Evolutionary conservation across 495 filamentous ascomycete genomes (phyloP).

Genomic region (Penicillium psychrofluorescens): DNA sequence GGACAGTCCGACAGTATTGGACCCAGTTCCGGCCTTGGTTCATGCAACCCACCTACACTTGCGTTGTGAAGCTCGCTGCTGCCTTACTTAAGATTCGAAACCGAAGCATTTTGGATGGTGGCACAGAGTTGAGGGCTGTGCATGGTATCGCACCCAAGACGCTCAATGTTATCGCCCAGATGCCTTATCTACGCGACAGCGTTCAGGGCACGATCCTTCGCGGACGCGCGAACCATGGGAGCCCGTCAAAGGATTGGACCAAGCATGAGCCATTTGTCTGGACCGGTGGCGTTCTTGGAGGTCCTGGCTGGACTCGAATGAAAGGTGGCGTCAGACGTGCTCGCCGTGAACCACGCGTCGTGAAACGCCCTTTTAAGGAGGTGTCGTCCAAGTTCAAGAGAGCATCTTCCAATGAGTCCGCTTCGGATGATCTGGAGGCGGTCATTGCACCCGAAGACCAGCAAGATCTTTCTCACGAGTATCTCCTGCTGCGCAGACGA

Average conservation of each 20-base stretch:
- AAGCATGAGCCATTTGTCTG: conserved; percentile 16
- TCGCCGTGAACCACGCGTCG: neutral
- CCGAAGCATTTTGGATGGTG: conserved; percentile 23
- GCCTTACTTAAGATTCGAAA: conserved; percentile 36
- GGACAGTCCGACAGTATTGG: conserved; percentile 24
- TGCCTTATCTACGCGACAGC: conserved; percentile 43
- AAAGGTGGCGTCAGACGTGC: no score
- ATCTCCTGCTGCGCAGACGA: no score
- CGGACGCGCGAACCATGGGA: neutral
- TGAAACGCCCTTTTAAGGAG: no score
- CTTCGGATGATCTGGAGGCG: no score
- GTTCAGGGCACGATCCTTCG: conserved; percentile 34
- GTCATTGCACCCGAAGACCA: no score
- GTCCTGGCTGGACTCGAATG: no score
- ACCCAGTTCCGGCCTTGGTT: conserved; percentile 28
- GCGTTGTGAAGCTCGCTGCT: conserved; percentile 47
- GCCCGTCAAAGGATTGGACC: neutral
- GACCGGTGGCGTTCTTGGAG: conserved; percentile 16
- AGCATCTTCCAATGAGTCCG: no score
- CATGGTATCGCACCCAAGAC: conserved; percentile 40
- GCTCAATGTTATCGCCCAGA: conserved; percentile 41
- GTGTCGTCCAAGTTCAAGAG: no score
- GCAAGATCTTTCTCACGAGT: no score
- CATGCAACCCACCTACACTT: conserved; percentile 45
- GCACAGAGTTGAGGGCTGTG: conserved; percentile 23